phyloP scores from a whole-genome alignment of 176 grass and related monocot genomes.

The Aegilops tauschii region DNA sequence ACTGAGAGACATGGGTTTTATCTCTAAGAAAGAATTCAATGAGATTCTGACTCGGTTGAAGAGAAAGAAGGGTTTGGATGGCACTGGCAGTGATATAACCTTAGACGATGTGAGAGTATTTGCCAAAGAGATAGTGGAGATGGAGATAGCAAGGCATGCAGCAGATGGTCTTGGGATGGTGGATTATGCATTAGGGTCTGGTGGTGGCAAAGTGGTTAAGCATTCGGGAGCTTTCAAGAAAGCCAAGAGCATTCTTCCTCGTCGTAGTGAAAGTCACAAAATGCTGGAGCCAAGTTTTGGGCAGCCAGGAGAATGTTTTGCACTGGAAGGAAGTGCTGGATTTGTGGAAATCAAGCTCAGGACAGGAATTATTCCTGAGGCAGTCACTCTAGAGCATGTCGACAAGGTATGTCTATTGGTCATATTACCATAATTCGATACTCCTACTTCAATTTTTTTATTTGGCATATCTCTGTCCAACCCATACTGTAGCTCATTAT shows the following conservation, averaged over 20 bases:
- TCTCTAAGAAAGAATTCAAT: conserved; percentile 82
- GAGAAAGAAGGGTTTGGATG: conserved; percentile 47
- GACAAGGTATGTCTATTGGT: conserved; percentile 63
- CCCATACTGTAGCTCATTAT: background rate
- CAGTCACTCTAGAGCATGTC: conserved; percentile 86
- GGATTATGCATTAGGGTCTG: conserved; percentile 84
- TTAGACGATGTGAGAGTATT: conserved; percentile 77
- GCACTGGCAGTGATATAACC: conserved; percentile 30
- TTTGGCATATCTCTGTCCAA: background rate
- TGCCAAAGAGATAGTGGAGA: conserved; percentile 85
- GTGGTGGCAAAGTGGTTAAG: conserved; percentile 69
- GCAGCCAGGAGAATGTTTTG: conserved; percentile 92
- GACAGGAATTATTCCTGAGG: conserved; percentile 63
- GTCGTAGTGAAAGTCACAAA: conserved; percentile 49
- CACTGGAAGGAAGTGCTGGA: conserved; percentile 69
- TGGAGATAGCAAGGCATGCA: conserved; percentile 83
- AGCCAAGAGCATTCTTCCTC: conserved; percentile 14
- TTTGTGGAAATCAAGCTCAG: conserved; percentile 82
- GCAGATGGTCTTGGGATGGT: conserved; percentile 95
- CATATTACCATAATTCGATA: background rate
- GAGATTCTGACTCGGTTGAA: conserved; percentile 57
- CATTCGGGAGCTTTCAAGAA: conserved; percentile 65
- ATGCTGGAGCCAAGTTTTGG: conserved; percentile 98
- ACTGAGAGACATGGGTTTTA: conserved; percentile 55
- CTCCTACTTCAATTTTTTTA: background rate